These are phyloP conservation scores for Paraconiothyrium brasiliense DNA, from an alignment of 2,329 filamentous ascomycete genomes.

Conservation along the genomic window DNA sequence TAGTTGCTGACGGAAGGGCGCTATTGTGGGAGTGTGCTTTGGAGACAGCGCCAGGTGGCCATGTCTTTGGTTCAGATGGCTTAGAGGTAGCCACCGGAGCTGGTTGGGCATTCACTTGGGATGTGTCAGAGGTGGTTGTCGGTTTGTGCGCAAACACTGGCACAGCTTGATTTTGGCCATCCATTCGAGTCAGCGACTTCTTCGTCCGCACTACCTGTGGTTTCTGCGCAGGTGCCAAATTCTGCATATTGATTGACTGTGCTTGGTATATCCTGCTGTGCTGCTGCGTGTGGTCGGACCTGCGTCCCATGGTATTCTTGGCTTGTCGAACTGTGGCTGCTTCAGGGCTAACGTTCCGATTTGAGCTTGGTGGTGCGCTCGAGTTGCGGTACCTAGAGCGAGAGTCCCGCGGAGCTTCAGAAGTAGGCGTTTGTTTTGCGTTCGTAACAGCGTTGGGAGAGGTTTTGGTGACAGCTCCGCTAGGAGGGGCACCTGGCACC, in stretches of 20 bases:
- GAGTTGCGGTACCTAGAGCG: slow-evolving; percentile 28
- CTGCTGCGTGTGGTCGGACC: slow-evolving; percentile 11
- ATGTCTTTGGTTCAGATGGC: too few relatives aligned
- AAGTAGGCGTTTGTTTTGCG: not conserved
- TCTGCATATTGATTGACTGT: slow-evolving; percentile 13
- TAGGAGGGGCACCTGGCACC: not conserved
- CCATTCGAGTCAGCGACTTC: slow-evolving; percentile 28
- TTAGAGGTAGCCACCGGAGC: not conserved
- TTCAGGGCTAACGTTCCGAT: slow-evolving; percentile 17
- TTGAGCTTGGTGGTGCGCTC: slow-evolving; percentile 20
- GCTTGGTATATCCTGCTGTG: slow-evolving; percentile 11
- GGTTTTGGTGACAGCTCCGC: not conserved
- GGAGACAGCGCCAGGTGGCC: not conserved
- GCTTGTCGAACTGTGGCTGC: slow-evolving; percentile 10
- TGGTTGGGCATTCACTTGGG: not conserved
- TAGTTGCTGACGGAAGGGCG: slow-evolving; percentile 6
- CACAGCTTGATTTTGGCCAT: slow-evolving; percentile 1
- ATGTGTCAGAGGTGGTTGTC: not conserved
- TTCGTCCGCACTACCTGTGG: slow-evolving; percentile 14
- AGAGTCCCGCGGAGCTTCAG: slow-evolving; percentile 14
- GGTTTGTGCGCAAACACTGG: slow-evolving; percentile 16
- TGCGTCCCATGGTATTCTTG: slow-evolving; percentile 1
- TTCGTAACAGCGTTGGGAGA: not conserved
- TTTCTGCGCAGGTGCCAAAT: slow-evolving; percentile 12
- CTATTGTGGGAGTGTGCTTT: not conserved